Evolutionary conservation across 192 early-diverging fungal species (phyloP).

Genomic region (Coemansia sp.): DNA sequence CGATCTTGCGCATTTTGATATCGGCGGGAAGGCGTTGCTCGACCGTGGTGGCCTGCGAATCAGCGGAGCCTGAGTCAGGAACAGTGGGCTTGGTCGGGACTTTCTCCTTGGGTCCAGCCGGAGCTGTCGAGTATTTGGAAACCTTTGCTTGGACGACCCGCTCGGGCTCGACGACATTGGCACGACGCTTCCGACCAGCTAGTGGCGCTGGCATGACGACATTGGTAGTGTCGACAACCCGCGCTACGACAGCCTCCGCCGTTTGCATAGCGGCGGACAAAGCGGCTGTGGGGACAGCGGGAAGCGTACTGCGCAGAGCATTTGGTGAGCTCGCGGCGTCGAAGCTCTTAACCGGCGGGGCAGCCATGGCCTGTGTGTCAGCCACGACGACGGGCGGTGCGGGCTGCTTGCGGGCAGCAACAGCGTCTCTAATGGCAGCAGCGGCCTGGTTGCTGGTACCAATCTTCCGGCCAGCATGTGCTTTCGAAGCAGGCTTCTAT

Average conservation of each 20-base stretch:
- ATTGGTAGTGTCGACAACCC: not conserved
- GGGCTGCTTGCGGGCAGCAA: too few species aligned
- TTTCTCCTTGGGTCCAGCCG: not conserved
- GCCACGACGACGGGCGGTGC: not conserved
- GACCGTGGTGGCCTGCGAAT: slow-evolving; percentile 45
- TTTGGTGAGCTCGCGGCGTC: slow-evolving; percentile 1
- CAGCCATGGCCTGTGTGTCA: not conserved
- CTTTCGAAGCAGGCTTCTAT: slow-evolving; percentile 18
- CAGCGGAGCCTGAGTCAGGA: slow-evolving; percentile 15
- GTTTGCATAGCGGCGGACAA: too few species aligned
- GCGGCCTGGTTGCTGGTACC: not conserved
- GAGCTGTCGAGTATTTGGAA: slow-evolving; percentile 11
- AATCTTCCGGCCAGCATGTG: slow-evolving; percentile 10
- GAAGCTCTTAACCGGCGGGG: slow-evolving; percentile 1
- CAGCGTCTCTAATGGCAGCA: slow-evolving; percentile 10
- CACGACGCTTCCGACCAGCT: slow-evolving; percentile 43
- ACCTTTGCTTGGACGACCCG: slow-evolving; percentile 36
- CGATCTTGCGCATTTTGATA: slow-evolving; percentile 29
- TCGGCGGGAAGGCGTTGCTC: slow-evolving; percentile 8
- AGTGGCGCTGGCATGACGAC: slow-evolving; percentile 16
- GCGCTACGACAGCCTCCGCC: not conserved
- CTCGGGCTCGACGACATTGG: slow-evolving; percentile 20
- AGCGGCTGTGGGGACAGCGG: slow-evolving; percentile 38
- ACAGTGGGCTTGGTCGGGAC: slow-evolving; percentile 1
- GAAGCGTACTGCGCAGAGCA: slow-evolving; percentile 26